phyloP scores from a whole-genome alignment of 2,329 filamentous ascomycete species.

The Tolypocladium sp. region DNA sequence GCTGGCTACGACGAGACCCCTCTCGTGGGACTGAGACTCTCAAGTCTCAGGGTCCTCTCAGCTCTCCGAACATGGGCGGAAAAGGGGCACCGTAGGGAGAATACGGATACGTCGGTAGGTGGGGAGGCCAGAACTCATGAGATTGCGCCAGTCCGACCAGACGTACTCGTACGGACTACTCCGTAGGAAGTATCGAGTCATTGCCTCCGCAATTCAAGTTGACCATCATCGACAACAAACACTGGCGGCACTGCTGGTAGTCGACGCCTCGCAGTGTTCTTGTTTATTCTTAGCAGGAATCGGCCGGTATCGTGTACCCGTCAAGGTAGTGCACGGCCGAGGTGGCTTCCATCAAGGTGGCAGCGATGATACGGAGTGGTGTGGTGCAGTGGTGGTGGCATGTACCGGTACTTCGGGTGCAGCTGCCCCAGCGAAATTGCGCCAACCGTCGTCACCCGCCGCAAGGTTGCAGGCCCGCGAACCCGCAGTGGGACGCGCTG shows the following conservation, averaged over 20 bases:
- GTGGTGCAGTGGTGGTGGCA: neutral
- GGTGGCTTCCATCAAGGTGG: neutral
- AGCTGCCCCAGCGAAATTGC: conserved; percentile 7
- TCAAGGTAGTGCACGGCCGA: neutral
- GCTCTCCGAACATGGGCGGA: neutral
- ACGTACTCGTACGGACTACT: neutral
- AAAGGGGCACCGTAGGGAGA: neutral
- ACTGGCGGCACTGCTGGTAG: neutral
- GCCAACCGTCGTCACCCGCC: neutral
- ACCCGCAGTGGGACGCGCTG: neutral
- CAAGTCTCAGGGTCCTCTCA: neutral
- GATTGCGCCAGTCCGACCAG: neutral
- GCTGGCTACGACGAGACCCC: neutral
- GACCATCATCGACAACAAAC: neutral
- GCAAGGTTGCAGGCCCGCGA: neutral
- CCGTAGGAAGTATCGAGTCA: neutral
- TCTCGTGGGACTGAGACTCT: neutral
- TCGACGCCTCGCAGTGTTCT: neutral
- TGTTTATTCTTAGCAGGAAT: neutral
- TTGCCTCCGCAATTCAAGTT: neutral
- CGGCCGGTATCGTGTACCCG: neutral
- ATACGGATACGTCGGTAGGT: neutral
- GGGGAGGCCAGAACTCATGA: neutral
- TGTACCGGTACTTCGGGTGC: conserved; percentile 11
- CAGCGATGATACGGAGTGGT: neutral